These are phyloP conservation scores for Skeletonema menzelii DNA, from an alignment of 108 stramenopile species.

Conservation along the genomic window DNA sequence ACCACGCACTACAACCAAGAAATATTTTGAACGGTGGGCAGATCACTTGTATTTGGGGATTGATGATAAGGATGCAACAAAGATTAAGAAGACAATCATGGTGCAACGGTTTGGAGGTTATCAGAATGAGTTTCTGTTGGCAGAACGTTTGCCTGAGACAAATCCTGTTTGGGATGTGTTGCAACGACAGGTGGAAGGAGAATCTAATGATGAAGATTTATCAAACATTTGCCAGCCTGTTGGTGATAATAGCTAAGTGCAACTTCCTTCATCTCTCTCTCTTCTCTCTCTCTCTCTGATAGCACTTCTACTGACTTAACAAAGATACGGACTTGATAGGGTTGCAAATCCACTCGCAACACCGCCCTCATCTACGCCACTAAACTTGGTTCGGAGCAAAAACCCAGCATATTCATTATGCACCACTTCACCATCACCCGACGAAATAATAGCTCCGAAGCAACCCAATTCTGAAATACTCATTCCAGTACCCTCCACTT, in stretches of 20 bases:
- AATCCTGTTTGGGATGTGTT: constrained; percentile 28
- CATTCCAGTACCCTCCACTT: constrained; percentile 74
- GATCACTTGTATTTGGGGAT: constrained; percentile 50
- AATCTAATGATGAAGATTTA: not conserved
- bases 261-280: no score
- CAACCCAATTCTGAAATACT: constrained; percentile 82
- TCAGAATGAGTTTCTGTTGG: constrained; percentile 68
- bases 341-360: constrained; percentile 88
- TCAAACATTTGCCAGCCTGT: not conserved
- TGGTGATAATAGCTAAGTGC: not conserved
- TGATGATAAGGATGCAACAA: constrained; percentile 18
- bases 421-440: constrained; percentile 53
- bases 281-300: no score
- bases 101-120: constrained; percentile 47
- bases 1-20: constrained; percentile 32
- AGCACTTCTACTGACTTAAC: constrained; percentile 35
- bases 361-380: constrained; percentile 87
- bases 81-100: constrained; percentile 21
- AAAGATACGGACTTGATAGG: constrained; percentile 81
- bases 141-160: constrained; percentile 49
- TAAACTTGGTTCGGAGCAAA: constrained; percentile 80
- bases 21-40: constrained; percentile 53
- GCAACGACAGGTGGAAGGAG: not conserved
- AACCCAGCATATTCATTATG: constrained; percentile 83
- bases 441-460: constrained; percentile 66